Conservation (phyloP, 495 filamentous ascomycete species). For the Pseudoneurospora amorphoporcata region DNA sequence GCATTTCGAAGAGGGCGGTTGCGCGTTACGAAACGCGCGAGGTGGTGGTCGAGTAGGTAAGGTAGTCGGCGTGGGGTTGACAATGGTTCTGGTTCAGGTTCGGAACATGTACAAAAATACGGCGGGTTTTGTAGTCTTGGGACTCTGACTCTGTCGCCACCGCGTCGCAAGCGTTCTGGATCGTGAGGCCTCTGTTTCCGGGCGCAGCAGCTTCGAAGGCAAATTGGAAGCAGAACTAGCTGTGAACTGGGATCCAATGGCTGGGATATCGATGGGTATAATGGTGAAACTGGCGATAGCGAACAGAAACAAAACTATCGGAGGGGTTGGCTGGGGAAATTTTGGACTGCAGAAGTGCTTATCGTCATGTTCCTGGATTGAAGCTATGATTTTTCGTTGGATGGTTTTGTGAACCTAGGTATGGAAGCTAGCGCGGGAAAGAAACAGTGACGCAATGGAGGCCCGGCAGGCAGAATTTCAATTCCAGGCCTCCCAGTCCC, state of each 20-base stretch:
- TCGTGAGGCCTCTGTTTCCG: neutral
- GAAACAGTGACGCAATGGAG: neutral
- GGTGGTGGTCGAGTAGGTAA: neutral
- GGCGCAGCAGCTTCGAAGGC: neutral
- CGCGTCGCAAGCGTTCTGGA: neutral
- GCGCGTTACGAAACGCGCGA: neutral
- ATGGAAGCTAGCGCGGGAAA: neutral
- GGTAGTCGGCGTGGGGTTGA: neutral
- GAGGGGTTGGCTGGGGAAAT: neutral
- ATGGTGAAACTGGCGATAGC: neutral
- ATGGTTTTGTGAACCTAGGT: neutral
- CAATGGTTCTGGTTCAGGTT: neutral
- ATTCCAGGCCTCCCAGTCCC: neutral
- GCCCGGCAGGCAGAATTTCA: neutral
- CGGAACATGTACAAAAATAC: neutral
- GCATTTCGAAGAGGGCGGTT: slow-evolving; percentile 48
- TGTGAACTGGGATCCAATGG: neutral
- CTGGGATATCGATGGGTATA: neutral
- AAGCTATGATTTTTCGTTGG: neutral
- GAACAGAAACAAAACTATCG: neutral
- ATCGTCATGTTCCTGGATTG: neutral
- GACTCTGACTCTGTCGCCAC: neutral
- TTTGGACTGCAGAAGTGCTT: neutral
- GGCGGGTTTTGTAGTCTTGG: neutral
- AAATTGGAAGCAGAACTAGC: neutral